Conservation (phyloP, 179 eudicot species). For the Patellifolia procumbens region DNA sequence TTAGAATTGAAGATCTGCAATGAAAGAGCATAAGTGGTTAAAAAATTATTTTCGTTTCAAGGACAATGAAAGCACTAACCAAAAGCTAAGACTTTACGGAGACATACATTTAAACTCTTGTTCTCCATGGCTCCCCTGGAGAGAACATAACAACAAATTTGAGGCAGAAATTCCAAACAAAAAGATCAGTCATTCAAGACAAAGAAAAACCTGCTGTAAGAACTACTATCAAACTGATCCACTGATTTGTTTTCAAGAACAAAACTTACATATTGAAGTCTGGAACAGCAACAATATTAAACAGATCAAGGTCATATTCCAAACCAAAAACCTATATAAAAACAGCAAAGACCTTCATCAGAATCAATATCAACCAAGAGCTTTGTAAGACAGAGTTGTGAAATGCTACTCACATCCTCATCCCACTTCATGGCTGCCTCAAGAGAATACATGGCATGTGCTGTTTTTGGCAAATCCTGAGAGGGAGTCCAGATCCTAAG, state of each 20-base stretch:
- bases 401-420: slow-evolving; percentile 73
- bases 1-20: slow-evolving; percentile 90
- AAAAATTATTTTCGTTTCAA: not conserved
- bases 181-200: not conserved
- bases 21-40: slow-evolving; percentile 22
- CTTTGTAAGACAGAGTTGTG: not conserved
- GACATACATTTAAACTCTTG: slow-evolving; percentile 89
- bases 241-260: not conserved
- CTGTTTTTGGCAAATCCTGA: slow-evolving; percentile 85
- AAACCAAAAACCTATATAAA: slow-evolving; percentile 80
- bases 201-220: not conserved
- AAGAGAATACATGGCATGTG: slow-evolving; percentile 97
- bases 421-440: slow-evolving; percentile 99
- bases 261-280: slow-evolving; percentile 92
- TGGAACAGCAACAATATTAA: slow-evolving; percentile 95
- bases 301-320: slow-evolving; percentile 95
- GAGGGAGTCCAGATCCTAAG: slow-evolving; percentile 94
- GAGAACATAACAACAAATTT: slow-evolving; percentile 20
- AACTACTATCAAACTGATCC: not conserved
- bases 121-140: slow-evolving; percentile 99
- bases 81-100: slow-evolving; percentile 15
- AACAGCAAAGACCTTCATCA: slow-evolving; percentile 21
- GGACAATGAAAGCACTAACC: not conserved
- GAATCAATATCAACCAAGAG: slow-evolving; percentile 12
- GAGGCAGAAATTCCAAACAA: slow-evolving; percentile 8